Base-by-base conservation (phyloP, 352 stramenopile genomes). In the Hyaloperonospora brassicae region DNA sequence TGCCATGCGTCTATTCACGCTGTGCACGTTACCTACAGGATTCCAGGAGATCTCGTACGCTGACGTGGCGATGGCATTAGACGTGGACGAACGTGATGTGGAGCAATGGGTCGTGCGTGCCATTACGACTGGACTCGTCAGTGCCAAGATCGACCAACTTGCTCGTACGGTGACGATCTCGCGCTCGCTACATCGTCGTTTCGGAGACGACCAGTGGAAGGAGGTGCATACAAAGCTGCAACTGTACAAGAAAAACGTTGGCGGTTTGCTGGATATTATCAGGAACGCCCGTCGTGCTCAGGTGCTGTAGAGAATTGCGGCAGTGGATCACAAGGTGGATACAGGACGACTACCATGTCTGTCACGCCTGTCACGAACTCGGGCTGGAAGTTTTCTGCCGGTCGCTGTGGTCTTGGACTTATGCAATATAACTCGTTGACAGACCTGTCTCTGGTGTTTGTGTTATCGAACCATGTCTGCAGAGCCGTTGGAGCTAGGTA, bases 81-180 rank as follows among this genome's bases (percentile, higher is more conserved):
- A 87, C 31, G 79, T 96, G 46, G 52, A 82, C 27, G 78, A 89
- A 35, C 68, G 84, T 40, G 81, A 97, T 22, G 89, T 97, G 21
- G 93, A 98, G 73, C 84, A 89, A 61, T 98, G 90, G 90, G 86
- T 98, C 46, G 95, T 98, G 59, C 81, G 82, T 46, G 91, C 88
- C 50, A 96, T 98, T 61, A 96, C 85, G 39, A 79, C 78, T 30
- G 89, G 89, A 31, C 61, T 98, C 21, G 73, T 97, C 56, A 82
- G 70, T 27, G 93, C 93, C 55, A 98, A 98, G 70, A 96, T 98
- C 66, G 91, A 98, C 70, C 93, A 98, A 64, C 71, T 97, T 50
- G 73, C 80, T 49, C 76, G 90, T 57, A 93, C 87, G 17, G 86
- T 98, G 27, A 86, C 97, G 59, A 79, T 94, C 47, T 86, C 76